These are phyloP conservation scores for Cystobasidium slooffiae DNA, from an alignment of 1,284 basidiomycete species.

Conservation along the genomic window DNA sequence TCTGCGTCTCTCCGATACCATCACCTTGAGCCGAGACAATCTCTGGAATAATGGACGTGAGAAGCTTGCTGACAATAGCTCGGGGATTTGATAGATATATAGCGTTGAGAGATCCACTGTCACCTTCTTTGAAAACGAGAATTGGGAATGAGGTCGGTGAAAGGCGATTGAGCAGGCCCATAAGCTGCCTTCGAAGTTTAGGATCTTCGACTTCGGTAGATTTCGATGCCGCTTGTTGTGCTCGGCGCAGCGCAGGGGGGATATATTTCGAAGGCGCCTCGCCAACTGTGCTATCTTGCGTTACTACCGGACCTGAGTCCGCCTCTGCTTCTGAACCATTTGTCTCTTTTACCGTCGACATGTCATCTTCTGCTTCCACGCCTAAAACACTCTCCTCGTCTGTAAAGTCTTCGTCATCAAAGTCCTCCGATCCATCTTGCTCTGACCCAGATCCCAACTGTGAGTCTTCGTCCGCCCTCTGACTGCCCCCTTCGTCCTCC, in stretches of 20 bases:
- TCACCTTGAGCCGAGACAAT: constrained; percentile 82
- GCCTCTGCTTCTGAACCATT: no score
- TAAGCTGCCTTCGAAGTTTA: constrained; percentile 71
- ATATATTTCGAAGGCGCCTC: constrained; percentile 58
- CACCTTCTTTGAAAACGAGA: constrained; percentile 62
- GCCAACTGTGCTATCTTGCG: no score
- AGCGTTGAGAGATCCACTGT: constrained; percentile 68
- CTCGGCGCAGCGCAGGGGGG: constrained; percentile 61
- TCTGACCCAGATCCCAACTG: constrained; percentile 40
- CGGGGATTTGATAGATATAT: constrained; percentile 78
- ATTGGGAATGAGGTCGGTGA: constrained; percentile 69
- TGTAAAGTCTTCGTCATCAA: constrained; percentile 27
- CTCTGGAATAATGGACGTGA: constrained; percentile 78
- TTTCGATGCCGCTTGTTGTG: constrained; percentile 51
- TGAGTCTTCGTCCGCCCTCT: constrained; percentile 6
- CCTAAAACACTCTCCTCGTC: constrained; percentile 44
- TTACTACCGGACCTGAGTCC: no score
- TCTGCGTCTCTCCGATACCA: constrained; percentile 80
- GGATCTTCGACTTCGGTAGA: constrained; percentile 50
- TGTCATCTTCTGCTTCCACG: constrained; percentile 29
- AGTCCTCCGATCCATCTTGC: constrained; percentile 46
- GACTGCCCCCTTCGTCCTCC: constrained; percentile 5
- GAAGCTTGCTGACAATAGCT: constrained; percentile 79
- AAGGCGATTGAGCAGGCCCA: constrained; percentile 59
- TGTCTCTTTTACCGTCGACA: constrained; percentile 22